Percentiles rank a stretch among this genome's conserved stretches.
These are phyloP conservation scores for Retiboletus flavoniger DNA, from an alignment of 1,284 basidiomycete species.

Conservation along the genomic window DNA sequence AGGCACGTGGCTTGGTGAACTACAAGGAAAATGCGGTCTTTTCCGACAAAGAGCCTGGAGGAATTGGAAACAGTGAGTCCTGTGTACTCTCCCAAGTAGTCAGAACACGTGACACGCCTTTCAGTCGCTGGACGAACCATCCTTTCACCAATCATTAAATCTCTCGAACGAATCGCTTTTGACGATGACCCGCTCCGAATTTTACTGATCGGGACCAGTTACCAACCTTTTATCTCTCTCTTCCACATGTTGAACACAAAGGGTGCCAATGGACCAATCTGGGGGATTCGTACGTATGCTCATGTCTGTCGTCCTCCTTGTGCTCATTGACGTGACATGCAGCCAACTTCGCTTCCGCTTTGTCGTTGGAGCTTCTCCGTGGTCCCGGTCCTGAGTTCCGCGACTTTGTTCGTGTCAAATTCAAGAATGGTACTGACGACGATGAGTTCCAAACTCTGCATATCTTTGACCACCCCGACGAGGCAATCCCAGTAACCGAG, in stretches of 20 bases:
- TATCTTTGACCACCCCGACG: slow-evolving; percentile 64
- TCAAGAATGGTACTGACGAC: slow-evolving; percentile 75
- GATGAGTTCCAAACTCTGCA: slow-evolving; percentile 54
- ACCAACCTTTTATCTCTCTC: slow-evolving; percentile 85
- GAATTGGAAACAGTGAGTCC: slow-evolving; percentile 72
- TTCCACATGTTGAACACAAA: slow-evolving; percentile 71
- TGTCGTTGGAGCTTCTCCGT: slow-evolving; percentile 75
- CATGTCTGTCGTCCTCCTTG: background rate
- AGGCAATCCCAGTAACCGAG: slow-evolving; percentile 64
- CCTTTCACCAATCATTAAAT: slow-evolving; percentile 64
- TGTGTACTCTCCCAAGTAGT: background rate
- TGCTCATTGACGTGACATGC: slow-evolving; percentile 2
- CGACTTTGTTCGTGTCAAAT: slow-evolving; percentile 78
- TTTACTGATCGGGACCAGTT: slow-evolving; percentile 71
- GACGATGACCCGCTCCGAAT: slow-evolving; percentile 75
- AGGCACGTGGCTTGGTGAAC: slow-evolving; percentile 68
- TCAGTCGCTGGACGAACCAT: slow-evolving; percentile 77
- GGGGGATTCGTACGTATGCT: slow-evolving; percentile 58
- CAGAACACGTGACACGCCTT: background rate
- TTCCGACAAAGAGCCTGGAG: slow-evolving; percentile 56
- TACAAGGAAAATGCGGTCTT: slow-evolving; percentile 78
- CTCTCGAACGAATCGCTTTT: slow-evolving; percentile 75
- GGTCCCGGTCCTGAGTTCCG: slow-evolving; percentile 69
- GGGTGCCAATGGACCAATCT: slow-evolving; percentile 51
- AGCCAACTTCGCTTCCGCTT: slow-evolving; percentile 78